Conservation (phyloP, 2,329 filamentous ascomycete species). For the Verticillium klebahnii region DNA sequence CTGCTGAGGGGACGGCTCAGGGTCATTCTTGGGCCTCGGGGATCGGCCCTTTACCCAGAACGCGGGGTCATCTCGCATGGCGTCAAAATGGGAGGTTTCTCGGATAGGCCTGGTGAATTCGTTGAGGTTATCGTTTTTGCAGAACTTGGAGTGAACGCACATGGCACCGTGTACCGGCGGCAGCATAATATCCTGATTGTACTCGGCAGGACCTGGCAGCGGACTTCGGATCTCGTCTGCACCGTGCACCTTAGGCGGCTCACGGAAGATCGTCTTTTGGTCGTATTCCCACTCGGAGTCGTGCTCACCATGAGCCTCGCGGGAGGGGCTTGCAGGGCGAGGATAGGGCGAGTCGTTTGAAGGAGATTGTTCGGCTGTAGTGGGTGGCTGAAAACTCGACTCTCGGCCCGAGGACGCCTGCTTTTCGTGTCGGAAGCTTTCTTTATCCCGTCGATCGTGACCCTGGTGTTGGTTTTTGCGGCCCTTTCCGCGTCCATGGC, state of each 20-base stretch:
- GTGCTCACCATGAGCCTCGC: not conserved
- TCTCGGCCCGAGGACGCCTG: not conserved
- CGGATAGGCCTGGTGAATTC: constrained; percentile 38
- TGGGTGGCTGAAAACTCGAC: not conserved
- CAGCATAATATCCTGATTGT: constrained; percentile 40
- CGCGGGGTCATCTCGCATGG: constrained; percentile 36
- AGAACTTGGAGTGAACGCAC: constrained; percentile 39
- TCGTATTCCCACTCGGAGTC: constrained; percentile 32
- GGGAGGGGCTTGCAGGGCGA: not conserved
- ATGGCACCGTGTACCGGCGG: constrained; percentile 38
- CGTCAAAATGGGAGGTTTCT: constrained; percentile 33
- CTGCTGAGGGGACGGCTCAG: not conserved
- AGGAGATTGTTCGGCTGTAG: not conserved
- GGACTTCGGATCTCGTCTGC: constrained; percentile 45
- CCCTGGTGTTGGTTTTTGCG: not conserved
- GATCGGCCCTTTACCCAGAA: constrained; percentile 25
- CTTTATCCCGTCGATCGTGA: not conserved
- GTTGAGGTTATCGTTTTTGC: constrained; percentile 34
- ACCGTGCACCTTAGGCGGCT: constrained; percentile 24
- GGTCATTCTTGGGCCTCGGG: not conserved
- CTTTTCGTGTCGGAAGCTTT: not conserved
- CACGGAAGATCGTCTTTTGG: constrained; percentile 30
- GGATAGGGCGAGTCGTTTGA: not conserved
- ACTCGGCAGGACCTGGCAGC: constrained; percentile 28
- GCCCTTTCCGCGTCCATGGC: not conserved